Evolutionary conservation across 2,329 filamentous ascomycete species (phyloP), one percentile per base, ranked within the genome.

Genomic region (Dothideomycetes sp.): DNA sequence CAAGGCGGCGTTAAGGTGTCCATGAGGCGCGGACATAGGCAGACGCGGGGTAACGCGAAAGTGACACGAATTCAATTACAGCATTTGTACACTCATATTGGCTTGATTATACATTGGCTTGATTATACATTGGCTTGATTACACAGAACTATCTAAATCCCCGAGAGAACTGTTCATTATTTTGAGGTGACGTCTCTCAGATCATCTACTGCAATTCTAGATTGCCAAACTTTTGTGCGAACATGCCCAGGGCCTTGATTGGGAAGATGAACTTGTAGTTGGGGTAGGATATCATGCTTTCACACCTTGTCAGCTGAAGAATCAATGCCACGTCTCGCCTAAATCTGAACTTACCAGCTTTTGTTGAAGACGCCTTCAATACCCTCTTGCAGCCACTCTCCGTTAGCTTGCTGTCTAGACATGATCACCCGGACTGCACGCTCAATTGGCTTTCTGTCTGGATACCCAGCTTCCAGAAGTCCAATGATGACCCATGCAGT

Each of bases 291-390:
- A 98, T 98, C 86, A 95, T 96, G 70, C 78, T 80, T 52, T 44
- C 43, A 55, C n/a, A 45, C 58, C 52, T 11, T 34, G 17, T 36
- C 15, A 39, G 37, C 22, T 10, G n/a, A 18, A n/a, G n/a, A n/a
- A n/a, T n/a, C n/a, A n/a, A n/a, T n/a, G n/a, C n/a, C n/a, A n/a
- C n/a, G n/a, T n/a, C n/a, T n/a, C n/a, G n/a, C n/a, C n/a, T n/a
- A n/a, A n/a, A n/a, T n/a, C n/a, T n/a, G n/a, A n/a, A 72, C 74
- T 65, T 59, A 80, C 77, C 89, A 96, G 54, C 81, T 91, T 69
- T 95, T 94, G 65, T 98, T 98, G 65, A 98, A 98, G 9, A 98
- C 91, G 2, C 91, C 91, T 60, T 98, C 91, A 52, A 98, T 96
- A 1, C 83, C 81, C 61, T 96, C 91, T 58, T 95, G 88, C 49